These are phyloP conservation scores for Cercospora zeae-maydis DNA, from an alignment of 2,329 filamentous ascomycete species.

Conservation along the genomic window DNA sequence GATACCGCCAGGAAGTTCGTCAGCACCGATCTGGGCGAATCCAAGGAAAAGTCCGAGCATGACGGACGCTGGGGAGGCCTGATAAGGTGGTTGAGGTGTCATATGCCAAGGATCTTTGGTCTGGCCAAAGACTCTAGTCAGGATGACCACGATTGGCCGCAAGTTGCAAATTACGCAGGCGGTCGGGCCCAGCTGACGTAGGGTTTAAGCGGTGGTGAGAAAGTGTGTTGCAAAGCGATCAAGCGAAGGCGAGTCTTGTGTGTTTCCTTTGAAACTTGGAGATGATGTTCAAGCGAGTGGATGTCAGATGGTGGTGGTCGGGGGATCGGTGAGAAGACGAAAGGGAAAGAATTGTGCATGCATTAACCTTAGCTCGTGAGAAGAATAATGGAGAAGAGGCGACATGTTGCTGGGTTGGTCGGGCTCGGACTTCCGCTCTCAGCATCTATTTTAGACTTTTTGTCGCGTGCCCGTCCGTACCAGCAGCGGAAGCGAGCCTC, in stretches of 20 bases:
- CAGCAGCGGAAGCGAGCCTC: not conserved
- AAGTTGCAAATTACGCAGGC: not conserved
- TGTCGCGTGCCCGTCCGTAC: not conserved
- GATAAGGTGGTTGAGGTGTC: constrained; percentile 5
- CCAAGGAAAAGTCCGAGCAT: constrained; percentile 33
- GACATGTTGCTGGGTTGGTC: not conserved
- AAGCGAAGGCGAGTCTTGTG: not conserved
- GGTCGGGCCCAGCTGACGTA: not conserved
- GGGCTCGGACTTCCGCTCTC: not conserved
- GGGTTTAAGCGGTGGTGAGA: not conserved
- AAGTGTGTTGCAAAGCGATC: not conserved
- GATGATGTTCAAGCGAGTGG: not conserved
- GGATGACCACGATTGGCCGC: not conserved
- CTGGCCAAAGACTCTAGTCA: not conserved
- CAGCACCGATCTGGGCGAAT: constrained; percentile 33
- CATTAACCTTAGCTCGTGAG: not conserved
- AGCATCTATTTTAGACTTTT: not conserved
- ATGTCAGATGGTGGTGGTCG: not conserved
- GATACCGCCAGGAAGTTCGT: constrained; percentile 34
- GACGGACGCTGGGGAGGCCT: constrained; percentile 14
- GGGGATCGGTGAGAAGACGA: not conserved
- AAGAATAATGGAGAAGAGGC: not conserved
- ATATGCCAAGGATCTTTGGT: constrained; percentile 6
- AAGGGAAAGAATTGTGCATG: not conserved
- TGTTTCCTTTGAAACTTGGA: not conserved